A percentile compares a stretch with the other conserved stretches of the same genome.
These are phyloP conservation scores for Pseudoscleropodium purum DNA, from an alignment of 225 moss, liverwort and hornwort species.

Conservation along the genomic window DNA sequence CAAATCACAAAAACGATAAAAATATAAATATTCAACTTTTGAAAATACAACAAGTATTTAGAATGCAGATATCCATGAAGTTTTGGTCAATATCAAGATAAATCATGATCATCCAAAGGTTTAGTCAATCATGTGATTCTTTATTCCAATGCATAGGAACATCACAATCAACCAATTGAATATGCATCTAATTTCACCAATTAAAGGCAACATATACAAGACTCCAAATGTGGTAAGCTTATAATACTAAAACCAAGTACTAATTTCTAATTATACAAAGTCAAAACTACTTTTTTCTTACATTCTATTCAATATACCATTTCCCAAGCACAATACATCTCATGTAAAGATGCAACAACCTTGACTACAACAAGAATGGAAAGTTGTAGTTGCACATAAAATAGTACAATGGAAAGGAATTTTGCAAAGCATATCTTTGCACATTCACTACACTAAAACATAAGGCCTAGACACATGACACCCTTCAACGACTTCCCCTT, in stretches of 20 bases:
- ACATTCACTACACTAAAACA: background rate
- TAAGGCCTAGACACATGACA: conserved; percentile 13
- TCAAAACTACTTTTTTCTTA: background rate
- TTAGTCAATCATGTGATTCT: background rate
- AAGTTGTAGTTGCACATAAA: background rate
- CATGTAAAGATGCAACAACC: background rate
- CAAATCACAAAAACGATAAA: background rate
- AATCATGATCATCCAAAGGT: background rate
- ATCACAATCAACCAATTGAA: background rate
- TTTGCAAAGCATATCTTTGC: background rate
- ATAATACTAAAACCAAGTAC: background rate
- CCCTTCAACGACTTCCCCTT: background rate
- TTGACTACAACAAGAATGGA: background rate
- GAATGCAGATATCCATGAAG: background rate
- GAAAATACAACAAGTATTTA: background rate
- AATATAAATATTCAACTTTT: background rate
- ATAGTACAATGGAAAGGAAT: background rate
- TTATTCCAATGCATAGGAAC: background rate
- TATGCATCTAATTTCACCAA: background rate
- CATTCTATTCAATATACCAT: background rate
- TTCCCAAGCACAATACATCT: background rate
- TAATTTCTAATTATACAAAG: background rate
- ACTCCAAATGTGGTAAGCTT: background rate
- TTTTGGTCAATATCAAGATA: background rate
- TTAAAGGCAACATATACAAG: background rate